Conservation (phyloP, 441 rosid species). For the Populus trichocarpa region DNA sequence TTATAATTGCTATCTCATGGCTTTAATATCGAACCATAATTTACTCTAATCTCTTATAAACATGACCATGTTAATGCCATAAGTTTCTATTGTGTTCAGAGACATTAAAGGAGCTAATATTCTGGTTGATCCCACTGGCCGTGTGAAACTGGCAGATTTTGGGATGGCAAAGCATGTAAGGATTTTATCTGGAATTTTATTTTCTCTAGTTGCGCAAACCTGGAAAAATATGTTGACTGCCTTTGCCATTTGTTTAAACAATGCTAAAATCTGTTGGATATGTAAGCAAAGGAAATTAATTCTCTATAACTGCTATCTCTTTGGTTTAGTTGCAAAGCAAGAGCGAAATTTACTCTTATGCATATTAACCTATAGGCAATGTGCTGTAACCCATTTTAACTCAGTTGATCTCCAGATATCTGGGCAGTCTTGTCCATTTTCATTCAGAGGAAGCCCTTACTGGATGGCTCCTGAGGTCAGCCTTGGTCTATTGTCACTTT, state of each 20-base stretch:
- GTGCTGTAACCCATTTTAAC: constrained; percentile 10
- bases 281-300: neutral
- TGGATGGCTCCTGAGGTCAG: constrained; percentile 99
- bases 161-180: constrained; percentile 99
- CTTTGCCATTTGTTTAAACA: neutral
- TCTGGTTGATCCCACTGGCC: constrained; percentile 87
- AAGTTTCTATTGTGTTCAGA: constrained; percentile 37
- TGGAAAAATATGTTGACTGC: neutral
- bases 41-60: neutral
- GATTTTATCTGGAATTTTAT: neutral
- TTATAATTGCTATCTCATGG: neutral
- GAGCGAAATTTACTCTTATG: neutral
- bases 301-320: neutral
- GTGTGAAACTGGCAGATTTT: constrained; percentile 97
- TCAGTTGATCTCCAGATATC: constrained; percentile 58
- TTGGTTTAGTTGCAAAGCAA: neutral
- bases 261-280: neutral
- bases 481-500: constrained; percentile 9
- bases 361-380: neutral
- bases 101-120: constrained; percentile 99
- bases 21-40: neutral
- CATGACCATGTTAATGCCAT: neutral
- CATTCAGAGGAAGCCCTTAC: constrained; percentile 95
- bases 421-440: constrained; percentile 89
- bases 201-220: neutral